Evolutionary conservation across 2,329 filamentous ascomycete species (phyloP).

Genomic region (Akanthomyces lecanii): DNA sequence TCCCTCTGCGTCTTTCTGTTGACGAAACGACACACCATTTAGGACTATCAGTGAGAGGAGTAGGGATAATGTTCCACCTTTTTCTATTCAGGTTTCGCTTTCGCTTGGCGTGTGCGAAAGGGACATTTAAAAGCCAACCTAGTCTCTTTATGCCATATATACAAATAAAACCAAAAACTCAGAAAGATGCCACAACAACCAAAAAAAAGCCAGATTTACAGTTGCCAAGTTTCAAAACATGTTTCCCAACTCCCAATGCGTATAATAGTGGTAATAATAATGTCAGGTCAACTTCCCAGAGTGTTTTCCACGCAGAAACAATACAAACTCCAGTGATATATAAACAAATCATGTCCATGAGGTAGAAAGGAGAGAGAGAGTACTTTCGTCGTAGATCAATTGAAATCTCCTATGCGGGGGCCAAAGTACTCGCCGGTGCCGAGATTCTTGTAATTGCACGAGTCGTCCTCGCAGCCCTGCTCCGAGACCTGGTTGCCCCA

Average conservation of each 20-base stretch:
- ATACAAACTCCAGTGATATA: conserved; percentile 3
- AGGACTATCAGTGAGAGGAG: too few species aligned
- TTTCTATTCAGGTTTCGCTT: too few species aligned
- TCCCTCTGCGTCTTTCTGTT: too few species aligned
- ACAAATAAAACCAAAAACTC: background rate
- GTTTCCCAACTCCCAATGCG: background rate
- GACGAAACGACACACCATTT: too few species aligned
- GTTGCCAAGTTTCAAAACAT: background rate
- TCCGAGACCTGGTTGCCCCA: conserved; percentile 44
- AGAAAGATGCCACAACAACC: background rate
- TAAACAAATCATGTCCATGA: conserved; percentile 6
- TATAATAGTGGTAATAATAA: background rate
- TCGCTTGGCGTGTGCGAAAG: too few species aligned
- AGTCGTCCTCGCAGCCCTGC: conserved; percentile 39
- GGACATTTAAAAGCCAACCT: background rate
- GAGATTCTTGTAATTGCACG: conserved; percentile 36
- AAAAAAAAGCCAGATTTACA: conserved; percentile 1
- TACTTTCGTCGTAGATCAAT: conserved; percentile 20
- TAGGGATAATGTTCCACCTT: too few species aligned
- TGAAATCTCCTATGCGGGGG: conserved; percentile 37
- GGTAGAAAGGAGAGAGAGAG: conserved; percentile 19
- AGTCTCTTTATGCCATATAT: background rate
- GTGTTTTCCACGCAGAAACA: background rate
- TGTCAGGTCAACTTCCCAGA: background rate
- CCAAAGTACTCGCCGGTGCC: conserved; percentile 36